Evolutionary conservation across 805 yeast species (phyloP).

Genomic region (Candida vaughaniae): DNA sequence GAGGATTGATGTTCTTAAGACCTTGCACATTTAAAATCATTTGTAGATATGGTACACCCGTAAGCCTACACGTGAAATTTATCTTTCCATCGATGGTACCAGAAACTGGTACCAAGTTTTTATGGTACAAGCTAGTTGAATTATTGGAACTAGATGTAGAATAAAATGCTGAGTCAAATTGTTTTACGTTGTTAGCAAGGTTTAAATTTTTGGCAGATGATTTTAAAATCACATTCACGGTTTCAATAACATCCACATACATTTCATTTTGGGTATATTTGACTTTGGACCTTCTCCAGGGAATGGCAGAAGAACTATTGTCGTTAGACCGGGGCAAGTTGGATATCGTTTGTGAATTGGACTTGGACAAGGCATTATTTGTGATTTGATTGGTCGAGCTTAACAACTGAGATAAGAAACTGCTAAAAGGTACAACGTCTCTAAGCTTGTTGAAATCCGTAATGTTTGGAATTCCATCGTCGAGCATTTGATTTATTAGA

Average conservation of each 20-base stretch:
- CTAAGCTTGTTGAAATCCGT: slow-evolving; percentile 70
- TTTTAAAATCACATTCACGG: slow-evolving; percentile 52
- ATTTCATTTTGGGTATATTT: slow-evolving; percentile 78
- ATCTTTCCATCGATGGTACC: slow-evolving; percentile 65
- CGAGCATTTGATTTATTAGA: slow-evolving; percentile 74
- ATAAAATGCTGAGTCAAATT: slow-evolving; percentile 28
- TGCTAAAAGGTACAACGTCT: slow-evolving; percentile 67
- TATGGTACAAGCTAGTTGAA: slow-evolving; percentile 15
- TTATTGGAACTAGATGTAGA: slow-evolving; percentile 17
- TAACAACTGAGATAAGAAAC: slow-evolving; percentile 53
- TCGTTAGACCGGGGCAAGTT: slow-evolving; percentile 11
- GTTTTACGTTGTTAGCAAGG: slow-evolving; percentile 22
- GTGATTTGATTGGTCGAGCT: slow-evolving; percentile 39
- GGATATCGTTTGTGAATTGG: slow-evolving; percentile 10
- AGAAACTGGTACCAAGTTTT: slow-evolving; percentile 36
- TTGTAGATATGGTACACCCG: slow-evolving; percentile 74
- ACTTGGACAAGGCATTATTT: slow-evolving; percentile 16
- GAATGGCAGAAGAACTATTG: slow-evolving; percentile 36
- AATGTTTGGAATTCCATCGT: slow-evolving; percentile 69
- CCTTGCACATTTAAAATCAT: slow-evolving; percentile 48
- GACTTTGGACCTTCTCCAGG: slow-evolving; percentile 81
- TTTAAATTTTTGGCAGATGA: slow-evolving; percentile 19
- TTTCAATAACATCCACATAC: slow-evolving; percentile 78
- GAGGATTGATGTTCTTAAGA: slow-evolving; percentile 49
- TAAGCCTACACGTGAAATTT: slow-evolving; percentile 63